Evolutionary conservation across 352 stramenopile species (phyloP).

Genomic region (Globisporangium nodosum): DNA sequence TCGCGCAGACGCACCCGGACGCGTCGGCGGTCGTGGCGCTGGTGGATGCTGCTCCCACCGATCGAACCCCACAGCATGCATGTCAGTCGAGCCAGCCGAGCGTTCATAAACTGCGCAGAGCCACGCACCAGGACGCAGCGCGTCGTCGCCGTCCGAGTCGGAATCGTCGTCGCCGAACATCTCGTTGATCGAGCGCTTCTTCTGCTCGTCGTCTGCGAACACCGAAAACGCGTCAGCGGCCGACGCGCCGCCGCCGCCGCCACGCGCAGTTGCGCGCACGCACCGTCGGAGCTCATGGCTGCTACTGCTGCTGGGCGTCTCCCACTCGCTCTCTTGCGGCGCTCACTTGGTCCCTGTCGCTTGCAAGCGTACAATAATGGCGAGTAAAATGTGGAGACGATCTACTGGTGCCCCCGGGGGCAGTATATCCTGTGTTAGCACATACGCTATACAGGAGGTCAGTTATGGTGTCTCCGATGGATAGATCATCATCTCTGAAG

Average conservation of each 20-base stretch:
- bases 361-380: background rate
- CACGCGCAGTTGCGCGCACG: constrained; percentile 5
- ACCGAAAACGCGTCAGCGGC: background rate
- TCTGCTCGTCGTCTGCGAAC: constrained; percentile 60
- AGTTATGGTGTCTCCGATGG: no score
- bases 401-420: background rate
- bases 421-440: background rate
- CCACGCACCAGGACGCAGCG: constrained; percentile 41
- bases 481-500: background rate
- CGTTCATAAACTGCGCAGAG: background rate
- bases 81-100: background rate
- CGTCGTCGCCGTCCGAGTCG: constrained; percentile 56
- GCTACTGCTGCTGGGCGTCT: constrained; percentile 4
- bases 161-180: constrained; percentile 86
- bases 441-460: background rate
- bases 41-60: constrained; percentile 21
- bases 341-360: background rate
- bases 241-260: background rate
- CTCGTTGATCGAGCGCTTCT: constrained; percentile 84
- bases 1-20: constrained; percentile 34
- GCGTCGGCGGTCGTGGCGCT: constrained; percentile 53
- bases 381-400: background rate
- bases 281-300: constrained; percentile 61
- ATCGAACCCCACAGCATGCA: background rate
- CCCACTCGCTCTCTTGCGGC: constrained; percentile 2